Percentiles rank a stretch among this genome's conserved stretches.
Conservation (phyloP, 2,329 filamentous ascomycete genomes). For the Sporothrix mexicana region DNA sequence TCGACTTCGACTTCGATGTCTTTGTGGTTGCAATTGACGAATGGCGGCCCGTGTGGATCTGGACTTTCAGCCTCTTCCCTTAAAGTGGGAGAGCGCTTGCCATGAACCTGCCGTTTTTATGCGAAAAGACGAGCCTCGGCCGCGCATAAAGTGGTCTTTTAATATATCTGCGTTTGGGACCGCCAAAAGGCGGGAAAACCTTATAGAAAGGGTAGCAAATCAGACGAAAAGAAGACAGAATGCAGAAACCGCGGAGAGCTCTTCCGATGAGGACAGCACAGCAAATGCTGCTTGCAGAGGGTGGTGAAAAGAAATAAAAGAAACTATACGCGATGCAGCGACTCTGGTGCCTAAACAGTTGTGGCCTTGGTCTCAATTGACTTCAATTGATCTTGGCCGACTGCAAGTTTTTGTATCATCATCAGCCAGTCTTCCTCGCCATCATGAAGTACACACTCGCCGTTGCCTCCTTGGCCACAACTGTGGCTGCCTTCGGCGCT, state of each 20-base stretch:
- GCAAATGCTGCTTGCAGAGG: slow-evolving; percentile 23
- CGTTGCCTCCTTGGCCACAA: slow-evolving; percentile 29
- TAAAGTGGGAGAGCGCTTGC: not conserved
- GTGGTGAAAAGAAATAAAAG: not conserved
- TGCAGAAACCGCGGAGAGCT: slow-evolving; percentile 42
- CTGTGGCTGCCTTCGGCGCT: slow-evolving; percentile 39
- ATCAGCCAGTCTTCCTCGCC: not conserved
- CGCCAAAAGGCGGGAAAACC: no score
- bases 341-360: not conserved
- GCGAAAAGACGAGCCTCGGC: not conserved
- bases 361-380: not conserved
- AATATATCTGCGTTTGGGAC: slow-evolving; percentile 32
- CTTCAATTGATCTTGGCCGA: not conserved
- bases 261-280: slow-evolving; percentile 46
- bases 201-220: not conserved
- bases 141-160: slow-evolving; percentile 24
- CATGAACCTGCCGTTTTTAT: not conserved
- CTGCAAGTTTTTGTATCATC: not conserved
- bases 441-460: not conserved
- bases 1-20: not conserved
- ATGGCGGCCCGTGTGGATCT: slow-evolving; percentile 18
- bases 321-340: not conserved
- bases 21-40: not conserved
- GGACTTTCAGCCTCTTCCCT: not conserved
- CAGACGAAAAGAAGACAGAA: not conserved